These are phyloP conservation scores for Bipolaris bicolor DNA, from an alignment of 2,329 filamentous ascomycete species.

Conservation along the genomic window DNA sequence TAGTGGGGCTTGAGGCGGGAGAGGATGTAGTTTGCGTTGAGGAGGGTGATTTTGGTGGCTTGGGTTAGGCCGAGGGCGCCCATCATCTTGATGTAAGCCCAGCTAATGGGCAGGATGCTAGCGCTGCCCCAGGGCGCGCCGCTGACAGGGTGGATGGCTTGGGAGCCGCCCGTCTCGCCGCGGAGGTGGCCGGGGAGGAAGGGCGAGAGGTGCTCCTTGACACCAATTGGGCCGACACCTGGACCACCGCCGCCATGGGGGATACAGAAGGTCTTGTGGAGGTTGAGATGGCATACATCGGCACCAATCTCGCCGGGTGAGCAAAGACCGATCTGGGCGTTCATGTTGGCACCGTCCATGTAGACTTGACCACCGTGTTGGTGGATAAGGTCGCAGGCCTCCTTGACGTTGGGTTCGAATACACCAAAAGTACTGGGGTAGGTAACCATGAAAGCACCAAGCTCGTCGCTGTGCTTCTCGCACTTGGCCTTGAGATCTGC, in stretches of 20 bases:
- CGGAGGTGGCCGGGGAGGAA: slow-evolving; percentile 77
- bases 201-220: slow-evolving; percentile 77
- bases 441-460: slow-evolving; percentile 95
- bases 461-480: slow-evolving; percentile 81
- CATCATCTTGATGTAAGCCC: slow-evolving; percentile 96
- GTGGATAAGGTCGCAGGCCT: slow-evolving; percentile 85
- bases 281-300: slow-evolving; percentile 94
- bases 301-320: slow-evolving; percentile 94
- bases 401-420: slow-evolving; percentile 87
- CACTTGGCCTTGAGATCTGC: slow-evolving; percentile 86
- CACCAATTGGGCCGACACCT: slow-evolving; percentile 91
- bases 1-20: slow-evolving; percentile 85
- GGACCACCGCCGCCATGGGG: slow-evolving; percentile 94
- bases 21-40: slow-evolving; percentile 97
- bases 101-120: slow-evolving; percentile 91
- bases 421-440: slow-evolving; percentile 96
- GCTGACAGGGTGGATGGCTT: slow-evolving; percentile 73
- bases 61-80: slow-evolving; percentile 80
- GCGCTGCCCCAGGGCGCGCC: slow-evolving; percentile 87
- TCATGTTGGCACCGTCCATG: slow-evolving; percentile 99
- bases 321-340: slow-evolving; percentile 94
- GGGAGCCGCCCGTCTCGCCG: slow-evolving; percentile 61
- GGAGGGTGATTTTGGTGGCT: slow-evolving; percentile 88
- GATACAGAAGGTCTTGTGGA: slow-evolving; percentile 99
- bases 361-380: slow-evolving; percentile 90